Evolutionary conservation across 176 grass and related monocot genomes (phyloP).

Genomic region (Oryza meridionalis): DNA sequence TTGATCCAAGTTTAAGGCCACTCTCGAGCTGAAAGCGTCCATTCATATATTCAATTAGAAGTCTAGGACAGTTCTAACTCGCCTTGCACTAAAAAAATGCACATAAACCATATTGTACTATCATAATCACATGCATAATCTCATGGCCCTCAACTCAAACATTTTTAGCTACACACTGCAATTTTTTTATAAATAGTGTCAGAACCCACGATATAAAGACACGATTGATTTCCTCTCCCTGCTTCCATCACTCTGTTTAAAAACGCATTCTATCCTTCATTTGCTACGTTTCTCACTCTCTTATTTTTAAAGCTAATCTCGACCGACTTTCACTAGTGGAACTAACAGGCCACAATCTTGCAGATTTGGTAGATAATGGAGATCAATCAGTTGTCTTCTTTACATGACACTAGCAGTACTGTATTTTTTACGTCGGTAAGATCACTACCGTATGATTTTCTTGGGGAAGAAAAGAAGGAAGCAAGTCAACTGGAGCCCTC

Average conservation of each 20-base stretch:
- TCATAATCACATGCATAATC: slow-evolving; percentile 31
- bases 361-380: slow-evolving; percentile 23
- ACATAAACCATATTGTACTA: not conserved
- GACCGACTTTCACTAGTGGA: not conserved
- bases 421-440: not conserved
- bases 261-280: not conserved
- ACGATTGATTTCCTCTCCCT: slow-evolving; percentile 6
- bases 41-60: slow-evolving; percentile 18
- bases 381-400: not conserved
- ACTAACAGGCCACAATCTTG: not conserved
- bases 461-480: slow-evolving; percentile 18
- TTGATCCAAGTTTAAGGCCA: slow-evolving; percentile 19
- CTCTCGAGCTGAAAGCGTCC: slow-evolving; percentile 7
- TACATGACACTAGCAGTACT: not conserved
- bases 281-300: not conserved
- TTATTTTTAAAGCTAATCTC: slow-evolving; percentile 1
- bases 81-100: not conserved
- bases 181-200: not conserved
- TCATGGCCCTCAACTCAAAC: not conserved
- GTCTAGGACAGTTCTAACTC: not conserved
- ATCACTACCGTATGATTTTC: not conserved
- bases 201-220: not conserved
- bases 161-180: not conserved
- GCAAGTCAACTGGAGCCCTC: not conserved
- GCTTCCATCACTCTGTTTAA: not conserved